These are phyloP conservation scores for Passiflora organensis DNA, from an alignment of 345 rosid genomes.

Conservation along the genomic window DNA sequence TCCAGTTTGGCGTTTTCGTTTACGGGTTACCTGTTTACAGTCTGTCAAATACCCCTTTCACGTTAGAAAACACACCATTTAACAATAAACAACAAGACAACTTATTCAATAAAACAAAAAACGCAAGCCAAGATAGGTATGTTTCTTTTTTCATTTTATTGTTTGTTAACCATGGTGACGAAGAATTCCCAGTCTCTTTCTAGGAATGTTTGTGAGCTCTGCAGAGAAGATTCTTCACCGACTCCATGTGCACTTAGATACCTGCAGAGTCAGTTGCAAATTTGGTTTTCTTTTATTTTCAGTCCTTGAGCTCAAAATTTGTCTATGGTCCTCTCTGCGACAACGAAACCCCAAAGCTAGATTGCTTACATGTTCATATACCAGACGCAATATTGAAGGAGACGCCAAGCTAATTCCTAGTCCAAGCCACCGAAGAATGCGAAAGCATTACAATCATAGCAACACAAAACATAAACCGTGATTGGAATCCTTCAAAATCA, in stretches of 20 bases:
- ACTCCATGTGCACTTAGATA: slow-evolving; percentile 24
- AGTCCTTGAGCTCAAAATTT: background rate
- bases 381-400: background rate
- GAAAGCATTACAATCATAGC: no score
- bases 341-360: background rate
- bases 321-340: no score
- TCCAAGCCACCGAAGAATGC: no score
- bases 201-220: slow-evolving; percentile 34
- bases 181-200: slow-evolving; percentile 25
- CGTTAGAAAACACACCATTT: slow-evolving; percentile 7
- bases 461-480: no score
- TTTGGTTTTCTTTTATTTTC: background rate
- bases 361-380: background rate
- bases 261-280: background rate
- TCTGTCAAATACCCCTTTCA: slow-evolving; percentile 39
- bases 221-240: slow-evolving; percentile 26
- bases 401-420: no score
- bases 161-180: slow-evolving; percentile 13
- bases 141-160: background rate
- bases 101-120: slow-evolving; percentile 4
- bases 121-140: background rate
- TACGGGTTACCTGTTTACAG: slow-evolving; percentile 45
- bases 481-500: no score
- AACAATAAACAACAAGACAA: background rate
- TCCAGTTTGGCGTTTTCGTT: slow-evolving; percentile 37